Conservation (phyloP, 2,329 filamentous ascomycete species). For the Colletotrichum simmondsii region DNA sequence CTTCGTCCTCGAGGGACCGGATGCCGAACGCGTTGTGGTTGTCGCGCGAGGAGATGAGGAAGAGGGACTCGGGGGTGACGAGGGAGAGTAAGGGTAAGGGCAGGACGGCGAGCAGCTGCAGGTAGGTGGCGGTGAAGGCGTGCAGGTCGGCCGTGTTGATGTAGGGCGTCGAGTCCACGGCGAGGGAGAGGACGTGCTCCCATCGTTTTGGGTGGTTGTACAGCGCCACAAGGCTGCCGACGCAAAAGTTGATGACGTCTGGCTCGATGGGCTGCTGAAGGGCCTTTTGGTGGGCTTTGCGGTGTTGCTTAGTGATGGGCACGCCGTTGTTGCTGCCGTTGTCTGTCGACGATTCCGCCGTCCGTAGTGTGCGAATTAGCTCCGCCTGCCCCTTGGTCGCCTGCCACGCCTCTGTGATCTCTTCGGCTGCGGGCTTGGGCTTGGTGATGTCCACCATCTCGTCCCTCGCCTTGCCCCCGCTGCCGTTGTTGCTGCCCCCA, state of each 20-base stretch:
- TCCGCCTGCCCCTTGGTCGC: constrained; percentile 13
- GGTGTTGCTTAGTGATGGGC: constrained; percentile 18
- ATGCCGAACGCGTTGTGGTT: constrained; percentile 30
- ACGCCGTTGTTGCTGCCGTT: not conserved
- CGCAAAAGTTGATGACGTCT: constrained; percentile 26
- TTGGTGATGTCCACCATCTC: constrained; percentile 13
- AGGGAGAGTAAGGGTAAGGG: constrained; percentile 8
- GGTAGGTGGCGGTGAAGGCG: constrained; percentile 16
- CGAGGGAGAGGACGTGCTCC: constrained; percentile 23
- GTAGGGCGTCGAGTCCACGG: constrained; percentile 24
- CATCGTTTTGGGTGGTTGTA: not conserved
- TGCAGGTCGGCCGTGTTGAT: constrained; percentile 12
- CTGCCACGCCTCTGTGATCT: constrained; percentile 17
- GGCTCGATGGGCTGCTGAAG: constrained; percentile 17
- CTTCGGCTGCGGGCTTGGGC: not conserved
- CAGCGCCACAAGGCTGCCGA: constrained; percentile 18
- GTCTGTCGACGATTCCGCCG: not conserved
- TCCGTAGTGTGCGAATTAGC: constrained; percentile 12
- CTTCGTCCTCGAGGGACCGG: constrained; percentile 30
- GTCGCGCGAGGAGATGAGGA: constrained; percentile 22
- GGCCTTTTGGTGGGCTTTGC: constrained; percentile 20
- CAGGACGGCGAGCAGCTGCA: constrained; percentile 29
- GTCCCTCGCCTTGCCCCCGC: not conserved
- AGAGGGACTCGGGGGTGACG: constrained; percentile 15
- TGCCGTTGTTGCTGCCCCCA: not conserved